Percentiles rank a stretch among this genome's conserved stretches.
These are phyloP conservation scores for Iris macrosiphon DNA, from an alignment of 106 monocot species.

Conservation along the genomic window DNA sequence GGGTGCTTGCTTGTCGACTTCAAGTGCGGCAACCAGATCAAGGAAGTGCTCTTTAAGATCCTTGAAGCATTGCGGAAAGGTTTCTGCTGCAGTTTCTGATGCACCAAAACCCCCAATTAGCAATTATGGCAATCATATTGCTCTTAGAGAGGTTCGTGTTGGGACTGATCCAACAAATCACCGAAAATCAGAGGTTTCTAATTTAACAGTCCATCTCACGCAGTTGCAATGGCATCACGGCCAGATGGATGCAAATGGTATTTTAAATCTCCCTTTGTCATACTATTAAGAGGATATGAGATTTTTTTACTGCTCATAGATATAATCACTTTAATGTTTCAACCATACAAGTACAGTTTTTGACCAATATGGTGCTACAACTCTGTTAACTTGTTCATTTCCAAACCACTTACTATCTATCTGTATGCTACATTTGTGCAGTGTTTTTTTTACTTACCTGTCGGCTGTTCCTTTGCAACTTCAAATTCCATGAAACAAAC, in stretches of 20 bases:
- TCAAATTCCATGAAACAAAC: too few relatives aligned
- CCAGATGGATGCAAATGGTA: conserved; percentile 49
- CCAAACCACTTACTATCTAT: too few relatives aligned
- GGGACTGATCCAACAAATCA: conserved; percentile 16
- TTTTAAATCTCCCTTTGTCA: background rate
- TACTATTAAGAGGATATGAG: background rate
- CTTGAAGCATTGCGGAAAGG: conserved; percentile 37
- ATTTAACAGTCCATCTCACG: conserved; percentile 52
- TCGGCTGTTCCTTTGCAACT: too few relatives aligned
- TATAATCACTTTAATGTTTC: background rate
- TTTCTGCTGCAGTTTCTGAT: conserved; percentile 44
- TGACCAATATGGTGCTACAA: too few relatives aligned
- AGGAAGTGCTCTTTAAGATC: conserved; percentile 20
- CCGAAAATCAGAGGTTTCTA: conserved; percentile 41
- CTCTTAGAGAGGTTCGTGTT: conserved; percentile 25
- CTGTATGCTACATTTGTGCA: too few relatives aligned
- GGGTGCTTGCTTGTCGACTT: conserved; percentile 60
- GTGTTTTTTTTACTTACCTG: too few relatives aligned
- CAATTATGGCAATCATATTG: conserved; percentile 18
- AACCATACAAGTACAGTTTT: background rate
- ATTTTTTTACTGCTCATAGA: background rate
- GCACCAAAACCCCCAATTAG: conserved; percentile 21
- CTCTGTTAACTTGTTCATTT: too few relatives aligned
- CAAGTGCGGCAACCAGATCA: conserved; percentile 16
- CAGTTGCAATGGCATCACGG: conserved; percentile 59